Base-by-base conservation (phyloP, 2,329 filamentous ascomycete genomes). In the Elsinoe arachidis region DNA sequence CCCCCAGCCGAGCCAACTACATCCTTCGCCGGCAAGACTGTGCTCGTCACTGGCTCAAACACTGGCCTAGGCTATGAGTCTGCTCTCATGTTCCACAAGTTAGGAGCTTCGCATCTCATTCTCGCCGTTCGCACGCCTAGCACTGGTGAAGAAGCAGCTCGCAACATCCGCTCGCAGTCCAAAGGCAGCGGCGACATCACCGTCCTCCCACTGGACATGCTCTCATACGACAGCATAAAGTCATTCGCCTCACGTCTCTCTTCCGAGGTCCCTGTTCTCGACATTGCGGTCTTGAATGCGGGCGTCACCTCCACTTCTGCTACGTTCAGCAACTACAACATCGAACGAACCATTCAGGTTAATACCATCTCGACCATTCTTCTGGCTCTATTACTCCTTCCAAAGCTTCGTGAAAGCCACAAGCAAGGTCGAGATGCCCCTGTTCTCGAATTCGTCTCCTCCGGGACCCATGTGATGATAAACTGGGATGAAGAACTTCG, bases 361-460 rank as follows among this genome's bases (percentile, higher is more conserved):
- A 84, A 84, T 63, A 72, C 76, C 1, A 68, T 85, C 1, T 80
- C 80, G 2, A 84, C 80, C 1, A 72, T 75, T 5, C 70, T 83
- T 1, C 68, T 85, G 5, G 78, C 73, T 0, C 61, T 83, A 2
- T 65, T 82, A 1, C 70, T 85, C 10, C 67, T 74, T 21, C 72
- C 72, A 2, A 69, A 70, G 43, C 61, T 73, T 30, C 68, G 66
- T 57, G 60, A 62, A 26, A 52, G 43, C 14, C n/a, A 51, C 23
- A 23, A 17, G 44, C n/a, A 44, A n/a, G 11, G 49, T 14, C 14
- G 57, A 34, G 46, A 60, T 52, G 12, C 49, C 57, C 12, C 60
- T 10, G 30, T 44, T 12, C 57, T 58, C n/a, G 43, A 44, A 30
- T 38, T 58, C 10, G 52, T 55, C 11, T 33, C 26, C 38, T 58